These are phyloP conservation scores for Suhomyces yuchorum DNA, from an alignment of 1,139 yeast species.

Conservation along the genomic window DNA sequence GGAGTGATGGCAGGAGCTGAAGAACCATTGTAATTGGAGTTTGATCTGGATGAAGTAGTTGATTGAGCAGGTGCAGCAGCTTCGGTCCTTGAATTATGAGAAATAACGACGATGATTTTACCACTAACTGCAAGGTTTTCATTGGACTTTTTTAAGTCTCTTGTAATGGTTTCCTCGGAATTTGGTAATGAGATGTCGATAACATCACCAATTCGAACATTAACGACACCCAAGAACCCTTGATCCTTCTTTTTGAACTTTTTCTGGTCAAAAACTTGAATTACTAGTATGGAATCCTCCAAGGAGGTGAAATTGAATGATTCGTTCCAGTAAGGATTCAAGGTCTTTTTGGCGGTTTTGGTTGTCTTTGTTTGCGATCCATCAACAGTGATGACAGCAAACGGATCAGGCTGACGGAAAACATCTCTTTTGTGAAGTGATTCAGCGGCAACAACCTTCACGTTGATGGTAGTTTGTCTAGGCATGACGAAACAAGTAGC, in stretches of 20 bases:
- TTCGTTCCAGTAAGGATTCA: constrained; percentile 98
- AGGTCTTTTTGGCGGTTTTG: constrained; percentile 87
- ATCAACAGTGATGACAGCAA: constrained; percentile 94
- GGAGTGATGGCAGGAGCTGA: constrained; percentile 17
- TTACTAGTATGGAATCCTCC: constrained; percentile 84
- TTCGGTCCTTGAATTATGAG: constrained; percentile 36
- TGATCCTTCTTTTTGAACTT: constrained; percentile 98
- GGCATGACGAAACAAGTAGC: constrained; percentile 14
- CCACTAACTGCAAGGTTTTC: constrained; percentile 93
- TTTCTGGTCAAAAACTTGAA: constrained; percentile 95
- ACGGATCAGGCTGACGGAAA: constrained; percentile 94
- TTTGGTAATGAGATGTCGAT: constrained; percentile 64
- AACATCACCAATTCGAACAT: constrained; percentile 86
- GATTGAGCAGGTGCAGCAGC: constrained; percentile 17
- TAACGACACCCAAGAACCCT: constrained; percentile 97
- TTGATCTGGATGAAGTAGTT: constrained; percentile 14
- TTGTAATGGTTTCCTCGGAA: constrained; percentile 84
- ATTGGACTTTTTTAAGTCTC: constrained; percentile 88
- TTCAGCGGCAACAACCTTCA: constrained; percentile 93
- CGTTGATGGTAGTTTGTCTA: constrained; percentile 49
- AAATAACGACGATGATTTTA: constrained; percentile 75
- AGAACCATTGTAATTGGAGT: constrained; percentile 9
- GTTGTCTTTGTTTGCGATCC: constrained; percentile 97
- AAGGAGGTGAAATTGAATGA: constrained; percentile 74
- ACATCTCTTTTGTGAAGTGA: constrained; percentile 94